Conservation (phyloP, 2,329 filamentous ascomycete species). For the Pestalotiopsis sp. region DNA sequence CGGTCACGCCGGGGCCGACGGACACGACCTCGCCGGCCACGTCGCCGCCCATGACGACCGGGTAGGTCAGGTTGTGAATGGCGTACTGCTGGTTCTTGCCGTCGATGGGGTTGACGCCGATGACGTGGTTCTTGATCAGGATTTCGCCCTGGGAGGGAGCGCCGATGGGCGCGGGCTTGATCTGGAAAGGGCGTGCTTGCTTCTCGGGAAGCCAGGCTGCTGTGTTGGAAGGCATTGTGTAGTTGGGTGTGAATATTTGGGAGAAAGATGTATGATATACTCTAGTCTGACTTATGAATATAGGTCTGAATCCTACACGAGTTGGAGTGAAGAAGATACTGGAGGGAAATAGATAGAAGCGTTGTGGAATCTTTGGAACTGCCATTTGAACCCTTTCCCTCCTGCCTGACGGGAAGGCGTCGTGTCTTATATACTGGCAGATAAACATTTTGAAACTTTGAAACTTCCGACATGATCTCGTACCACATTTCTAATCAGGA, state of each 20-base stretch:
- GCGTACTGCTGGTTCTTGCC: neutral
- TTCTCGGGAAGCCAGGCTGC: conserved; percentile 10
- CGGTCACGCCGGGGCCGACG: neutral
- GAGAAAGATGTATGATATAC: neutral
- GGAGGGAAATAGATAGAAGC: neutral
- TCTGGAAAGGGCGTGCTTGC: conserved; percentile 8
- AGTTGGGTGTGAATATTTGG: neutral
- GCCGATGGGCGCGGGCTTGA: conserved; percentile 7
- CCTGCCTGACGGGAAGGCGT: neutral
- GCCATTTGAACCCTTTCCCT: neutral
- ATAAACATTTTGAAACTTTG: neutral
- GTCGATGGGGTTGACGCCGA: conserved; percentile 15
- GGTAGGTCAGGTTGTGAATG: neutral
- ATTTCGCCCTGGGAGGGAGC: neutral
- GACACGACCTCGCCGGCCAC: conserved; percentile 7
- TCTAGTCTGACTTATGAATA: neutral
- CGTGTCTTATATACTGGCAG: neutral
- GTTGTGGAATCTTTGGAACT: neutral
- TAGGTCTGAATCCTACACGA: neutral
- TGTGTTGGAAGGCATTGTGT: conserved; percentile 8
- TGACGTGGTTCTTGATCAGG: conserved; percentile 7
- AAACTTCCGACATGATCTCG: neutral
- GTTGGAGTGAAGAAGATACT: neutral
- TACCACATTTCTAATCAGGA: neutral
- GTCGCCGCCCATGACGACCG: neutral